Percentiles rank a stretch among this genome's conserved stretches.
These are phyloP conservation scores for Curvularia spicifera DNA, from an alignment of 2,329 filamentous ascomycete genomes.

Conservation along the genomic window DNA sequence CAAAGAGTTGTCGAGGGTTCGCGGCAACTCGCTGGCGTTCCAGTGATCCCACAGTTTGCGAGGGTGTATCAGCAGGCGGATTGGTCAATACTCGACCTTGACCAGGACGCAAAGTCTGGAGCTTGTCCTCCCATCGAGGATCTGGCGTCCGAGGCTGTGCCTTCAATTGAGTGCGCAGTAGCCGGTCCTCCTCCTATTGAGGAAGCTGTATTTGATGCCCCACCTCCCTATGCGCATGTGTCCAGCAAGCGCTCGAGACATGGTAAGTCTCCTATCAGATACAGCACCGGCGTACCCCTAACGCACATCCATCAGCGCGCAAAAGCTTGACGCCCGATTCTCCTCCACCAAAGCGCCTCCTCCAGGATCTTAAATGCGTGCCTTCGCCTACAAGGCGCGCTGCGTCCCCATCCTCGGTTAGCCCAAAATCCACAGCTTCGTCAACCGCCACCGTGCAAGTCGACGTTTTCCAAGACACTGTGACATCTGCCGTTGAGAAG, in stretches of 20 bases:
- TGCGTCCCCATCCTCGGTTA: neutral
- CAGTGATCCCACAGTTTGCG: slow-evolving; percentile 4
- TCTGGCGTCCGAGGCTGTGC: neutral
- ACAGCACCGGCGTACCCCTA: neutral
- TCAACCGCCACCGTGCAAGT: slow-evolving; percentile 11
- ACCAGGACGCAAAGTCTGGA: slow-evolving; percentile 2
- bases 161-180: slow-evolving; percentile 3
- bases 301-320: slow-evolving; percentile 1
- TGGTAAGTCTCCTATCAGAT: slow-evolving; percentile 2
- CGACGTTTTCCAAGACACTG: slow-evolving; percentile 9
- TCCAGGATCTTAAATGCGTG: slow-evolving; percentile 2
- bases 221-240: slow-evolving; percentile 9
- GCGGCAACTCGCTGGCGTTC: slow-evolving; percentile 4
- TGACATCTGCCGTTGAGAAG: slow-evolving; percentile 8
- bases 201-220: slow-evolving; percentile 7
- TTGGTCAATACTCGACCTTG: slow-evolving; percentile 5
- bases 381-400: slow-evolving; percentile 4
- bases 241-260: slow-evolving; percentile 8
- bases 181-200: neutral
- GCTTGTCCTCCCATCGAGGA: neutral
- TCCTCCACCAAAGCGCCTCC: slow-evolving; percentile 10
- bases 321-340: slow-evolving; percentile 11
- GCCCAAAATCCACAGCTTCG: slow-evolving; percentile 4
- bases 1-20: slow-evolving; percentile 2
- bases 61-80: slow-evolving; percentile 6